Base-by-base conservation (phyloP, 1,284 basidiomycete genomes). In the Pyrrhoderma noxium region DNA sequence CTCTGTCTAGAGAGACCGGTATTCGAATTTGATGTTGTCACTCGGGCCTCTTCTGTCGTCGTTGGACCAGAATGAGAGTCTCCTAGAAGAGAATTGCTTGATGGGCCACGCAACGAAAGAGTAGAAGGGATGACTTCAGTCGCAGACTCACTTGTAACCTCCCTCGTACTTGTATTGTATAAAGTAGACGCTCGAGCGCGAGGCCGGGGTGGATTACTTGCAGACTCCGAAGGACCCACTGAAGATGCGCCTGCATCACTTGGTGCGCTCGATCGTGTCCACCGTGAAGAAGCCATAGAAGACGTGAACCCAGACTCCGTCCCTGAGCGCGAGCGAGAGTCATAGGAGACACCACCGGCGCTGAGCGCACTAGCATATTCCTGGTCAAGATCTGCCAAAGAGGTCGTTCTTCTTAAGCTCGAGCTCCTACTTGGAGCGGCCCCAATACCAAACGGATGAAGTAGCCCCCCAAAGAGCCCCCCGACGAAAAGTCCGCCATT, bases 331-430 rank as follows among this genome's bases (percentile, higher is more conserved):
- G 35, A 34, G 8, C 42, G 35, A 27, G 44, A 46, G 23, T 54
- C 44, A 36, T 47, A 22, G 5, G 40, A 49, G 35, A 53, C 45
- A 0, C 52, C 52, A 36, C 52, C 47, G 16, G 45, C 54, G 39
- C 70, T 65, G 14, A 77, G 61, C 8, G 75, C 75, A 8, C 69
- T 69, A 13, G 68, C 76, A 52, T 86, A 85, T 60, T 80, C 83
- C 31, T 79, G 77, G 45, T 86, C 85, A 21, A 90, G 67, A 60
- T 89, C 86, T 0, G 82, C 83, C 67, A 88, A 73, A 0, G 85
- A 88, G 31, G 77, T 82, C n/a, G 81, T 85, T 27, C 86, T 73
- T 31, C 84, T 72, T 46, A 88, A 58, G 2, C 74, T 76, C 52
- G 73, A 73, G 60, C 73, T 76, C 31, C 84, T 70, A 52, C 77